Percentiles rank a stretch among this genome's conserved stretches.
These are phyloP conservation scores for Rhodotorula diobovata DNA, from an alignment of 768 basidiomycete genomes.

Conservation along the genomic window DNA sequence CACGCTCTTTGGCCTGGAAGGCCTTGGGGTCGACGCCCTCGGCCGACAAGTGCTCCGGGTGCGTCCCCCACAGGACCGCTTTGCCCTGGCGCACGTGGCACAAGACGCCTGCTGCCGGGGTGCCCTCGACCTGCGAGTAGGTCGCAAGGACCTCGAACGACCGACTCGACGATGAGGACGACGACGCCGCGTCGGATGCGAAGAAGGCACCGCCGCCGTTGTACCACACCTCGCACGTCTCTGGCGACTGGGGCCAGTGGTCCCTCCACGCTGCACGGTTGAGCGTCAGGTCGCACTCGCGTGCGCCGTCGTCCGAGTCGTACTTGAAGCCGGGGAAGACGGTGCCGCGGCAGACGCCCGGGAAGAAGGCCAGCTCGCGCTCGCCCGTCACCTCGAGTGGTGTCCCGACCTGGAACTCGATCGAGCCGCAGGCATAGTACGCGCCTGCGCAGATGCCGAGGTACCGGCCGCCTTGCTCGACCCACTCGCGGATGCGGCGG, in stretches of 20 bases:
- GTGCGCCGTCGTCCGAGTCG: conserved; percentile 51
- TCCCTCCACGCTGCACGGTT: conserved; percentile 39
- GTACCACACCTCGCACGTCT: conserved; percentile 49
- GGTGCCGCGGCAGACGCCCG: conserved; percentile 50
- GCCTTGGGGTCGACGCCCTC: conserved; percentile 44
- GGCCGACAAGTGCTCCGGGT: conserved; percentile 58
- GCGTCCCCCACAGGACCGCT: conserved; percentile 58
- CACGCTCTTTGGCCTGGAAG: conserved; percentile 44
- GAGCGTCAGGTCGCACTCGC: conserved; percentile 46
- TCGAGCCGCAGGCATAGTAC: conserved; percentile 52
- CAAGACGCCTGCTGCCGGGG: conserved; percentile 49
- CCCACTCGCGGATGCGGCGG: conserved; percentile 58
- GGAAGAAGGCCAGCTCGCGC: conserved; percentile 53
- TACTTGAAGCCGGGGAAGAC: conserved; percentile 52
- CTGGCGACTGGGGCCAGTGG: conserved; percentile 38
- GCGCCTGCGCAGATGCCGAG: conserved; percentile 63
- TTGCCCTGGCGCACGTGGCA: conserved; percentile 53
- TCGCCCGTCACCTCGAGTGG: conserved; percentile 49
- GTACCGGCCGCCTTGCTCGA: conserved; percentile 65
- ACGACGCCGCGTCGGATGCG: conserved; percentile 5
- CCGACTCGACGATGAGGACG: conserved; percentile 11
- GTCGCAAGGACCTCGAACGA: conserved; percentile 48
- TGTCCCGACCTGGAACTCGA: conserved; percentile 51
- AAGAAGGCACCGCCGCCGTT: conserved; percentile 53
- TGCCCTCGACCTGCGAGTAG: conserved; percentile 44